A percentile compares a stretch with the other conserved stretches of the same genome.
Evolutionary conservation across 1,284 basidiomycete genomes (phyloP).

Genomic region (Wallemia mellicola): DNA sequence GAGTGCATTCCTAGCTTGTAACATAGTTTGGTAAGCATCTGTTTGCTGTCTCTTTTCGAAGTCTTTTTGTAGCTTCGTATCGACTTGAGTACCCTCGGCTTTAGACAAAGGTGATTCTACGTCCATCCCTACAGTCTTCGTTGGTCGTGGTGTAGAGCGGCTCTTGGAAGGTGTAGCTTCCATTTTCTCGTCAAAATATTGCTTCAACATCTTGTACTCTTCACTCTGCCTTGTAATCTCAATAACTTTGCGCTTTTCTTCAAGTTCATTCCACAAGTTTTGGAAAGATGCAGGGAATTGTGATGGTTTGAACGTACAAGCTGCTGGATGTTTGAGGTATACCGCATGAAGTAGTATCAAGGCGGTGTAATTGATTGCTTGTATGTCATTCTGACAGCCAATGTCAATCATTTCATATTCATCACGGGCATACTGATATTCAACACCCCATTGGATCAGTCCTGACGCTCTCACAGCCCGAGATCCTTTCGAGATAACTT

Average conservation of each 20-base stretch:
- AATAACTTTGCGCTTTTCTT: slow-evolving; percentile 27
- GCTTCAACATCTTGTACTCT: slow-evolving; percentile 37
- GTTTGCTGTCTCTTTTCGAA: slow-evolving; percentile 32
- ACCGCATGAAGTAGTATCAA: slow-evolving; percentile 55
- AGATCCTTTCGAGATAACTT: slow-evolving; percentile 29
- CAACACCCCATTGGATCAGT: slow-evolving; percentile 30
- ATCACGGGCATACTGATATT: slow-evolving; percentile 23
- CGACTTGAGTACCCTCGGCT: background rate
- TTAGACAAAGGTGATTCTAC: background rate
- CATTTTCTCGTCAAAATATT: slow-evolving; percentile 29
- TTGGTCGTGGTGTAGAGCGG: slow-evolving; percentile 3
- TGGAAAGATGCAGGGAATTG: slow-evolving; percentile 48
- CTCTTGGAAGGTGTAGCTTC: slow-evolving; percentile 9
- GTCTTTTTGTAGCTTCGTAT: slow-evolving; percentile 21
- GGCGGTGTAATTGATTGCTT: slow-evolving; percentile 75
- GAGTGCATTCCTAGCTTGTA: slow-evolving; percentile 40
- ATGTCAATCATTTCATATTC: slow-evolving; percentile 60
- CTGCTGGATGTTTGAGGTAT: slow-evolving; percentile 11
- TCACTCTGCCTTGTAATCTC: slow-evolving; percentile 35
- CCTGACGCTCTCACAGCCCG: slow-evolving; percentile 40
- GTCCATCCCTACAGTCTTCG: background rate
- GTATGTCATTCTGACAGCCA: slow-evolving; percentile 41
- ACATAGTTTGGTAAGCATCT: slow-evolving; percentile 53
- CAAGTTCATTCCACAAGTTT: slow-evolving; percentile 80
- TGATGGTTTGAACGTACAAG: slow-evolving; percentile 18